Base-by-base conservation (phyloP, 805 yeast species). In the Lachancea dasiensis region DNA sequence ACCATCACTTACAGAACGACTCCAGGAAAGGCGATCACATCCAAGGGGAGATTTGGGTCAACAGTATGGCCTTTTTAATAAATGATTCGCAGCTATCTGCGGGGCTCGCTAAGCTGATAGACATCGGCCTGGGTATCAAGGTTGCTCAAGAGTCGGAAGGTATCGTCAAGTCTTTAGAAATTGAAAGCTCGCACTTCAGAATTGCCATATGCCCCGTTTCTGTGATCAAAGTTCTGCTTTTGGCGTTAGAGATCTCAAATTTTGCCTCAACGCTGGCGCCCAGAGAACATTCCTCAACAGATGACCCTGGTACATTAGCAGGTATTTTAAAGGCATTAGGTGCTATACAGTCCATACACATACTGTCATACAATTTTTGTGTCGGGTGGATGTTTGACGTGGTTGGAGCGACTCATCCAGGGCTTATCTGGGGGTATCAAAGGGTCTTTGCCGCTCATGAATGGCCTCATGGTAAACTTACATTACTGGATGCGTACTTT, bases 351-450 rank as follows among this genome's bases (percentile, higher is more conserved):
- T 67, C 85, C 0, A 61, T 81, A 21, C 81, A 75, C 33, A 65
- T 81, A 17, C 54, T 78, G 5, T 73, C 86, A 0, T 72, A 78
- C 47, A 74, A 81, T 45, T 67, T 83, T 42, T 82, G 94, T 44
- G 42, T 82, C 23, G 95, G 95, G 0, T 86, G 95, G 87, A 54
- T 82, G 3, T 82, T 81, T 52, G 78, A 73, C n/a, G 54, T 52
- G 11, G 50, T 51, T 5, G 57, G 56, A 4, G 53, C 56, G 1
- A 43, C 52, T 2, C 69, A 68, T 16, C 86, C 86, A 0, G 96
- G 96, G 8, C 52, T 86, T n/a, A 78, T 83, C 26, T 44, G 77
- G 21, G 97, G 97, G 0, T 85, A 82, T 39, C 86, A 84, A 46
- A 64, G 79, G 13, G 73, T 86, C 15, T 82, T 79, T 44, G 77